Conservation (phyloP, 176 grass and related monocot genomes). For the Bolboschoenus planiculmis region DNA sequence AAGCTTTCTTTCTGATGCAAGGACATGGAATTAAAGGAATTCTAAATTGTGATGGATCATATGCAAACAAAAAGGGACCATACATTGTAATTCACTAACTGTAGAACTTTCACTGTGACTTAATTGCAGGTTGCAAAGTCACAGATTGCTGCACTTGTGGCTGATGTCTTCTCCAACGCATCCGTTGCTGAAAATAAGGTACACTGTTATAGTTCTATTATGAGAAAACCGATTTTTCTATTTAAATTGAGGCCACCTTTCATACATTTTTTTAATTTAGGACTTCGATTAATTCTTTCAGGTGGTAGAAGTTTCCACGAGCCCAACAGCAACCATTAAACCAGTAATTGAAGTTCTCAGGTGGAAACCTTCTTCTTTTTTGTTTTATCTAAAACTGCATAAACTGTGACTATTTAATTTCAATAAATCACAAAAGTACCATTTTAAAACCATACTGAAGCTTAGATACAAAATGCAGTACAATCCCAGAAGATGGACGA, state of each 20-base stretch:
- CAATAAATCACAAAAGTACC: not conserved
- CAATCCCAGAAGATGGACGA: slow-evolving; percentile 80
- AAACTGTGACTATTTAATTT: not conserved
- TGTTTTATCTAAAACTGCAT: not conserved
- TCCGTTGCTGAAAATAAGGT: slow-evolving; percentile 87
- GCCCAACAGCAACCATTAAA: slow-evolving; percentile 54
- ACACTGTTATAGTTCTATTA: not conserved
- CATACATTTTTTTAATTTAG: not conserved
- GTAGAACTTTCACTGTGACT: not conserved
- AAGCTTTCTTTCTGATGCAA: slow-evolving; percentile 24
- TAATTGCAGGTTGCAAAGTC: slow-evolving; percentile 55
- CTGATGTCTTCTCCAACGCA: slow-evolving; percentile 74
- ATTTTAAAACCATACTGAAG: not conserved
- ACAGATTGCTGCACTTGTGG: slow-evolving; percentile 79
- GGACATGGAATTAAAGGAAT: not conserved
- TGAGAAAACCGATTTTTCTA: not conserved
- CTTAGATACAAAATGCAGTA: slow-evolving; percentile 22
- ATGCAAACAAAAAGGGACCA: not conserved
- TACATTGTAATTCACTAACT: not conserved
- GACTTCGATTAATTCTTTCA: slow-evolving; percentile 30
- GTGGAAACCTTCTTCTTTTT: slow-evolving; percentile 29
- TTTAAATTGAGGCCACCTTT: slow-evolving; percentile 7
- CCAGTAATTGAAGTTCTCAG: slow-evolving; percentile 49
- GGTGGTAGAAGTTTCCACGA: slow-evolving; percentile 83
- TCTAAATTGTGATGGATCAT: not conserved